phyloP scores from a whole-genome alignment of 2,329 filamentous ascomycete species.

The Phyllosticta citribraziliensis region DNA sequence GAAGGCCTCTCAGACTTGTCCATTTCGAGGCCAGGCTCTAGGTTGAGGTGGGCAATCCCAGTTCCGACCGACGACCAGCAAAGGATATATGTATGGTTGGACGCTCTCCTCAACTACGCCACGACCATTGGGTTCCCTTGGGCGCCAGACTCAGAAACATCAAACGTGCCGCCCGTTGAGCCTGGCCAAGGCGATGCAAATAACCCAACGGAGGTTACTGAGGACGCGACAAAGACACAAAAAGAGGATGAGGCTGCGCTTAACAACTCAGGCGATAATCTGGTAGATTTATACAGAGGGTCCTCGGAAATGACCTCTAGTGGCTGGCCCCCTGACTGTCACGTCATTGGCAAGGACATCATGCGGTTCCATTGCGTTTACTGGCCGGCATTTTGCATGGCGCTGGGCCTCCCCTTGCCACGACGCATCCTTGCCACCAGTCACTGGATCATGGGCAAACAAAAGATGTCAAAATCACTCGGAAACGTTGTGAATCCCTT shows the following conservation, averaged over 20 bases:
- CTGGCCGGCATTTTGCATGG: slow-evolving; percentile 94
- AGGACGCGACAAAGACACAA: not conserved
- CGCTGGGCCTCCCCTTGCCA: slow-evolving; percentile 68
- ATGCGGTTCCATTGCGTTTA: slow-evolving; percentile 94
- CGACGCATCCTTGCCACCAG: slow-evolving; percentile 77
- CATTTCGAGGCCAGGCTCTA: slow-evolving; percentile 68
- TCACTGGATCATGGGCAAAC: slow-evolving; percentile 86
- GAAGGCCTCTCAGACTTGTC: slow-evolving; percentile 78
- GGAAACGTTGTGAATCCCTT: slow-evolving; percentile 95
- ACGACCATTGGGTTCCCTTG: slow-evolving; percentile 83
- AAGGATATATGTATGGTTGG: slow-evolving; percentile 97
- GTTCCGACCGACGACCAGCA: slow-evolving; percentile 78
- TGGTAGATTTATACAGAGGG: not conserved
- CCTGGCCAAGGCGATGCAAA: slow-evolving; percentile 29
- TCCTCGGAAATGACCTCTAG: slow-evolving; percentile 30
- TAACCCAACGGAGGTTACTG: not conserved
- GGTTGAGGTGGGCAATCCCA: slow-evolving; percentile 77
- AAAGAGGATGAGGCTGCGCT: not conserved
- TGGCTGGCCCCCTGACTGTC: slow-evolving; percentile 84
- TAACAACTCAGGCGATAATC: not conserved
- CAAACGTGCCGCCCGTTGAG: not conserved
- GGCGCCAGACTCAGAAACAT: slow-evolving; percentile 41
- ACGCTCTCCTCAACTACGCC: slow-evolving; percentile 88
- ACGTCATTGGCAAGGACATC: slow-evolving; percentile 95
- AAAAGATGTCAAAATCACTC: slow-evolving; percentile 94